A percentile compares a stretch with the other conserved stretches of the same genome.
These are phyloP conservation scores for Escovopsis weberi DNA, from an alignment of 2,329 filamentous ascomycete genomes.

Conservation along the genomic window DNA sequence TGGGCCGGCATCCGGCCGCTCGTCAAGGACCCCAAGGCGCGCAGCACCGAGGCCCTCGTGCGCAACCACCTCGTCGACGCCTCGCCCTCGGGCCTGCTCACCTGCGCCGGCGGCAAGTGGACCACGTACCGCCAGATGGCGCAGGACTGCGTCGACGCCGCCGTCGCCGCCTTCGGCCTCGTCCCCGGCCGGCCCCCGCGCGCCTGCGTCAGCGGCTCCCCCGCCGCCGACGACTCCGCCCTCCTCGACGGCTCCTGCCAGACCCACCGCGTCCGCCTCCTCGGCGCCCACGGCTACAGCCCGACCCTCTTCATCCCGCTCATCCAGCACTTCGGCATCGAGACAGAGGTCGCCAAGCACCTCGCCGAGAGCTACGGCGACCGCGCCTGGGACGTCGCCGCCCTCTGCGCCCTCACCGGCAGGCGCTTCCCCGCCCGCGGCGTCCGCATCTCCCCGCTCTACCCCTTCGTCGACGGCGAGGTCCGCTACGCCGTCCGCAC, in stretches of 20 bases:
- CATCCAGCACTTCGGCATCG: conserved; percentile 83
- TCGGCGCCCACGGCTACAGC: conserved; percentile 77
- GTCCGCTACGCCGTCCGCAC: conserved; percentile 75
- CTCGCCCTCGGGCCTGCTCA: conserved; percentile 61
- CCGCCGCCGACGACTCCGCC: conserved; percentile 55
- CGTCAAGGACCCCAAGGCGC: conserved; percentile 73
- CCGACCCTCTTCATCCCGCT: conserved; percentile 88
- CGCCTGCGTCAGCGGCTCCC: conserved; percentile 54
- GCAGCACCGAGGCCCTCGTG: conserved; percentile 75
- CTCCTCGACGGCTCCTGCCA: conserved; percentile 54
- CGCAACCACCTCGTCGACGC: conserved; percentile 74
- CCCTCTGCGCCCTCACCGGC: conserved; percentile 62
- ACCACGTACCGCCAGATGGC: conserved; percentile 90
- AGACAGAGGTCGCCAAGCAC: conserved; percentile 85
- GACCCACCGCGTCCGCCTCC: conserved; percentile 66
- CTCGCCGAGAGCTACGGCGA: conserved; percentile 81
- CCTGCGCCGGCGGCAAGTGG: conserved; percentile 83
- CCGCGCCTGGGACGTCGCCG: conserved; percentile 79
- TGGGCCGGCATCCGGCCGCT: conserved; percentile 82
- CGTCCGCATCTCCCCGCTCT: conserved; percentile 62
- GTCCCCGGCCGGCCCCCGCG: conserved; percentile 38
- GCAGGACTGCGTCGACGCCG: conserved; percentile 74
- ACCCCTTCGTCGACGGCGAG: conserved; percentile 87
- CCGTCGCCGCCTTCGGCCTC: conserved; percentile 54
- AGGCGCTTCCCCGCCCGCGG: conserved; percentile 72